Evolutionary conservation across 31 red algal species (phyloP), one percentile per base, ranked within the genome.

Genomic region (Odonthalia washingtoniensis): DNA sequence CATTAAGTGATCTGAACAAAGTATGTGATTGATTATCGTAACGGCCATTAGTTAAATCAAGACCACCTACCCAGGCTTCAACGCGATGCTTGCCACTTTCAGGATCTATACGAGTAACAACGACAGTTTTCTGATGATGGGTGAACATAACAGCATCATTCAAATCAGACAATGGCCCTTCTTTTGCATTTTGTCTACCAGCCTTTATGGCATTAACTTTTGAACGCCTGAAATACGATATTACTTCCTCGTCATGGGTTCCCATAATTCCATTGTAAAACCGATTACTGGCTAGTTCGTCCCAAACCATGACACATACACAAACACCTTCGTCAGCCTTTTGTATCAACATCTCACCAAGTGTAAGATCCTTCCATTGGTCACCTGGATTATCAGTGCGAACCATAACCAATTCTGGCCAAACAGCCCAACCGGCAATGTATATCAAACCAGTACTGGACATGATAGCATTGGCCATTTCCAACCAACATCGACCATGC

Each of bases 301-400:
- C 95, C 95, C 95, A 96, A 14, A 93, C 87, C 90, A 96, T 93
- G 9, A 96, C 82, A 43, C 69, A 86, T 36, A 96, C 95, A 3
- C 43, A 85, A 1, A 92, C 87, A 30, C 95, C 95, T 74, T 93
- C 91, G 24, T 86, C 77, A 2, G 95, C 95, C 46, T 96, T 96
- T 33, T 89, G 77, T 33, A 79, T 84, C 2, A 96, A 82, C 90
- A 96, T 74, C 28, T 86, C 73, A 1, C 87, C 95, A 1, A 96
- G 75, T 18, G 83, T 85, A 44, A 87, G 66, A n/a, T 65, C 83
- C 38, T 75, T 72, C 77, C 80, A 86, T 28, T 85, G 60, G 46
- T 92, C 83, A 28, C 78, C 90, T 17, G 78, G 77, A 69, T 45
- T 69, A 12, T 87, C 66, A 0, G 83, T 88, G 65, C 95, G 90